Conservation (phyloP, 495 filamentous ascomycete genomes). For the Penicillium mononematosum region DNA sequence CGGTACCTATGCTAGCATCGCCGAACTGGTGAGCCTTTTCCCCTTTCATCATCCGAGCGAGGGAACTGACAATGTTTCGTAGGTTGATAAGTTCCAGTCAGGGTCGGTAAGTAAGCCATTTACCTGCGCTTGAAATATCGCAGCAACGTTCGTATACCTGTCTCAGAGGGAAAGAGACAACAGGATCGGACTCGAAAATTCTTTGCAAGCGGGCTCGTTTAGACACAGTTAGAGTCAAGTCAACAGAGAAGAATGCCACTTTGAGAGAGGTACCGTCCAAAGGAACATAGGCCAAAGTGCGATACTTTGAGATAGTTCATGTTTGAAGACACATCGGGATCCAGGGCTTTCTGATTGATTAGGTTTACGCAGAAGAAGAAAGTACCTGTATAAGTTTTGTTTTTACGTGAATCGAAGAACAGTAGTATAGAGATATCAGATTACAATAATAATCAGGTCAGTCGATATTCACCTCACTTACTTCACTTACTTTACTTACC, state of each 20-base stretch:
- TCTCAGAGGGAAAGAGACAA: neutral
- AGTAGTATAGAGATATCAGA: neutral
- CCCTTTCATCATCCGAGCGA: neutral
- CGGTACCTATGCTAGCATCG: slow-evolving; percentile 52
- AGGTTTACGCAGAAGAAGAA: neutral
- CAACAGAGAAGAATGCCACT: neutral
- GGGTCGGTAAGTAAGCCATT: slow-evolving; percentile 10
- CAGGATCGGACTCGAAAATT: no score
- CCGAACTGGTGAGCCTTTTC: slow-evolving; percentile 21
- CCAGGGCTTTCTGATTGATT: neutral
- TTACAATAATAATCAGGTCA: neutral
- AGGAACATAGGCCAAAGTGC: no score
- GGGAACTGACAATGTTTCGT: neutral
- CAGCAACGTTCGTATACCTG: neutral
- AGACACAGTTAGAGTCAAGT: no score
- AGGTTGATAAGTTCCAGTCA: slow-evolving; percentile 6
- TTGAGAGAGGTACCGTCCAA: neutral
- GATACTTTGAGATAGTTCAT: neutral
- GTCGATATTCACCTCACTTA: neutral
- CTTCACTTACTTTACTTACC: neutral
- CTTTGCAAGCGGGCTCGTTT: neutral
- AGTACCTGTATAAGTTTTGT: neutral
- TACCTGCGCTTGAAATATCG: slow-evolving; percentile 3
- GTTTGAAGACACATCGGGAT: neutral
- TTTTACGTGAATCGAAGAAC: neutral